Percentiles rank a stretch among this genome's conserved stretches.
Evolutionary conservation across 2,329 filamentous ascomycete genomes (phyloP).

Genomic region (Pseudogymnoascus sp.): DNA sequence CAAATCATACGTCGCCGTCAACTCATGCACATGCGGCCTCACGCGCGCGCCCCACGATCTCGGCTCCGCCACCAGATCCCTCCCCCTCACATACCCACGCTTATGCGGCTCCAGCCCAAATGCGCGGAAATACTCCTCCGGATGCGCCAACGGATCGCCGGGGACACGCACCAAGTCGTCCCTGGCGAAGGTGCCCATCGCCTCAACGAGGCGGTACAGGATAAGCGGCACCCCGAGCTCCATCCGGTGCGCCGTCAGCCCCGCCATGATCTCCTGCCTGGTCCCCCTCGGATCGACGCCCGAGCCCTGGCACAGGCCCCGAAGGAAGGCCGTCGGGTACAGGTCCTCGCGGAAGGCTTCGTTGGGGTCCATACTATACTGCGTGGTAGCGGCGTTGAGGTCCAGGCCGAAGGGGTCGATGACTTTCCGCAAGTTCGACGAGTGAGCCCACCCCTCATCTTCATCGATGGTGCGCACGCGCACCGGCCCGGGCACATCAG

Average conservation of each 20-base stretch:
- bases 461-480: neutral
- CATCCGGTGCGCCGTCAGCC: neutral
- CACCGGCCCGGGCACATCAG: neutral
- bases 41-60: neutral
- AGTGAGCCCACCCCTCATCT: neutral
- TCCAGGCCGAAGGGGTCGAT: neutral
- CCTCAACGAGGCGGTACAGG: neutral
- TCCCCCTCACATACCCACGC: neutral
- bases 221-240: neutral
- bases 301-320: neutral
- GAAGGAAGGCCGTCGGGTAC: neutral
- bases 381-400: neutral
- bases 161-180: neutral
- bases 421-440: neutral
- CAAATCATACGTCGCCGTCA: neutral
- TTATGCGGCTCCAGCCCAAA: neutral
- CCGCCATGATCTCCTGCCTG: neutral
- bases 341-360: neutral
- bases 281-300: neutral
- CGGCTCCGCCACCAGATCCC: neutral
- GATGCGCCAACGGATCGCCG: neutral
- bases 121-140: neutral
- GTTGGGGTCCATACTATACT: slow-evolving; percentile 1
- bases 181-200: neutral
- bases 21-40: neutral